Conservation (phyloP, 2,329 filamentous ascomycete genomes). For the Penicillium digitatum region DNA sequence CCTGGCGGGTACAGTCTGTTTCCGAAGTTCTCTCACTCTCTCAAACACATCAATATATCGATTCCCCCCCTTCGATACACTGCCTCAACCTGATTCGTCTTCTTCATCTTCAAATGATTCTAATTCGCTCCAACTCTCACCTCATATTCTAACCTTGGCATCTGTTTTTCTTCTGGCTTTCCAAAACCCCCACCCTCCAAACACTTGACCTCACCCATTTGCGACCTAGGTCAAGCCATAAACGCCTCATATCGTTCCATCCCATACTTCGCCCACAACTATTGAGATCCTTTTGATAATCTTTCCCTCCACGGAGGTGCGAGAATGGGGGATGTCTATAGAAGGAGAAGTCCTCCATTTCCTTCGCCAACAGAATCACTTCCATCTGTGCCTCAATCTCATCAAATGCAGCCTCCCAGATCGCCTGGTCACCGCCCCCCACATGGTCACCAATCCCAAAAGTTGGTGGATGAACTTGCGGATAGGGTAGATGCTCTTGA, state of each 20-base stretch:
- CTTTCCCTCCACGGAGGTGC: constrained; percentile 29
- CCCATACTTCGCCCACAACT: constrained; percentile 26
- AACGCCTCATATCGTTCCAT: constrained; percentile 27
- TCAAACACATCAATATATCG: background rate
- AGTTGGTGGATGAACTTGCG: constrained; percentile 12
- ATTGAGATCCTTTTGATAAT: constrained; percentile 27
- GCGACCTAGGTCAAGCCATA: constrained; percentile 32
- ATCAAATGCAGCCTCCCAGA: constrained; percentile 23
- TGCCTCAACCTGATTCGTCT: constrained; percentile 15
- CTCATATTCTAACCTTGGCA: constrained; percentile 4
- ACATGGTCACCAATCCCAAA: constrained; percentile 14
- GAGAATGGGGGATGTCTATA: constrained; percentile 37
- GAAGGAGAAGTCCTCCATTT: constrained; percentile 40
- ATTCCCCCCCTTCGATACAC: constrained; percentile 6
- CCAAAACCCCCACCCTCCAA: background rate
- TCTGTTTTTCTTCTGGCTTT: background rate
- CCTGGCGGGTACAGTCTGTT: constrained; percentile 15
- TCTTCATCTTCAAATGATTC: constrained; percentile 6
- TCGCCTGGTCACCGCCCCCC: constrained; percentile 19
- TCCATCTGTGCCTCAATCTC: constrained; percentile 29
- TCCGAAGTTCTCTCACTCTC: constrained; percentile 5
- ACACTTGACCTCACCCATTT: constrained; percentile 1
- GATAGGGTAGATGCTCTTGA: constrained; percentile 8
- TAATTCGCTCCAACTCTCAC: constrained; percentile 9
- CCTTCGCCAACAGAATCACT: constrained; percentile 39